phyloP scores from a whole-genome alignment of 306 rosid genomes.

The Cucurbita ficifolia region DNA sequence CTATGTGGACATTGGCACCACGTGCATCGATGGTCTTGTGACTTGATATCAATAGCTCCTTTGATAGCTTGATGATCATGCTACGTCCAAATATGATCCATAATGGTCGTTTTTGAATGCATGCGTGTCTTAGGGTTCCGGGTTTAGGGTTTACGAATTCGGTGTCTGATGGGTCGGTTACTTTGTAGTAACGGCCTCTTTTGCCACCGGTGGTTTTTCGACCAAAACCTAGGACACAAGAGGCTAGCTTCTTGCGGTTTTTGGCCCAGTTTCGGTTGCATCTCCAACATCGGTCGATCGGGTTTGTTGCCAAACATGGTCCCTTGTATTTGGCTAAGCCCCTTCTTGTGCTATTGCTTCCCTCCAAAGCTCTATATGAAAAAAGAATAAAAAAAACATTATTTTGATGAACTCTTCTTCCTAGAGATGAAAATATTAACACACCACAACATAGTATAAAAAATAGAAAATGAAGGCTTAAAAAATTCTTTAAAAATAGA shows the following conservation, averaged over 20 bases:
- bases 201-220: conserved; percentile 45
- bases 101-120: conserved; percentile 32
- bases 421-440: too few species aligned
- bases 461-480: too few species aligned
- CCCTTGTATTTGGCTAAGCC: conserved; percentile 7
- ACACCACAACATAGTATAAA: too few species aligned
- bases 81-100: conserved; percentile 54
- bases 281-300: conserved; percentile 86
- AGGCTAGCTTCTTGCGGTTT: conserved; percentile 33
- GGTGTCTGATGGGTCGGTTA: conserved; percentile 44
- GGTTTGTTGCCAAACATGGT: conserved; percentile 49
- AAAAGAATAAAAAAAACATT: too few species aligned
- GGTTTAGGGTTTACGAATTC: conserved; percentile 28
- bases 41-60: conserved; percentile 43
- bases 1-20: conserved; percentile 43
- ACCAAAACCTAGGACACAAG: conserved; percentile 61
- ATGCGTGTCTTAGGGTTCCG: conserved; percentile 54
- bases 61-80: conserved; percentile 41
- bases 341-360: conserved; percentile 37
- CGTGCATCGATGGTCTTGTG: conserved; percentile 90
- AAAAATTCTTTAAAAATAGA: too few species aligned
- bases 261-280: conserved; percentile 43
- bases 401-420: too few species aligned
- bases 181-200: conserved; percentile 27
- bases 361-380: conserved; percentile 20